Base-by-base conservation (phyloP, 169 alveolate genomes). In the Cryptosporidium canis region DNA sequence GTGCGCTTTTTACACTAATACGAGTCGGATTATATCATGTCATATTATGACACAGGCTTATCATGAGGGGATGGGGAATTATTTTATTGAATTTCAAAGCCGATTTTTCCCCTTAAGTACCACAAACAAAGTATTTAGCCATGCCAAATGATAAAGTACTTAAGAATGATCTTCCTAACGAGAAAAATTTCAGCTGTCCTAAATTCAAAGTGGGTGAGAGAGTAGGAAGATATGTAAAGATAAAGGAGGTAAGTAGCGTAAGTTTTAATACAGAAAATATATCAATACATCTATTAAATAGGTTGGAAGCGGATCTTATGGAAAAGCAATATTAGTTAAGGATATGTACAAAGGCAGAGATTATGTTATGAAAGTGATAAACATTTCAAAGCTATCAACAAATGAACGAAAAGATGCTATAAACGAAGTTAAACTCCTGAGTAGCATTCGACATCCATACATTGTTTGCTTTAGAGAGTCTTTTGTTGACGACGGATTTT, bases 401-500 rank as follows among this genome's bases (percentile, higher is more conserved):
- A 94, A 92, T 63, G 96, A 94, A 61, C 85, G 92, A 83, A 93
- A 91, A 90, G 94, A 92, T 87, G 94, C 96, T 39, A 61, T 94
- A 29, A 94, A 94, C 85, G 95, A 94, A 83, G 94, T 94, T 14
- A 90, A 95, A 83, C 92, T 94, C 16, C 41, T 94, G 51, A 95
- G 95, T 61, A 92, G 95, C 56, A 92, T 92, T 35, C 51, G 87
- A 58, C 87, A 77, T 51, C 97, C 97, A 1, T 94, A 93, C 91
- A 95, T 96, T 33, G 96, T 96, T 3, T 92, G 95, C 82, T 95
- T 95, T 83, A 93, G 93, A 67, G 97, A 95, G 58, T 93, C 97
- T 58, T 96, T 94, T 83, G 93, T 94, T 61, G 98, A 95, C 61
- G 96, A 94, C 43, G 92, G 92, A 18, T 90, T 92, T 8, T 91